Base-by-base conservation (phyloP, 2,329 filamentous ascomycete species). In the Pseudofabraea citricarpa region DNA sequence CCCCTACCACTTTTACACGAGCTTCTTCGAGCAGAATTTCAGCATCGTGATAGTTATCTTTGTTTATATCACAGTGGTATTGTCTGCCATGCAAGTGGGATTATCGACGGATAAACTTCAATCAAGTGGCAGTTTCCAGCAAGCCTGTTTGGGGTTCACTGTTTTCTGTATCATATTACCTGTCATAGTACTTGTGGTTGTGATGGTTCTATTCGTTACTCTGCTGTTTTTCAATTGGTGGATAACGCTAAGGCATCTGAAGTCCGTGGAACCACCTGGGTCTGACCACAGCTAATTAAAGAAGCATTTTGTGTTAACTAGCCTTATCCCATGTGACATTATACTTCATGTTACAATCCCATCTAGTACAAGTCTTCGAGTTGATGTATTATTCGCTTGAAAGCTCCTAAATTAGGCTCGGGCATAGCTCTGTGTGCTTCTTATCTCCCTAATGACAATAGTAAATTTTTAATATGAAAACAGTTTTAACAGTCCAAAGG, bases 1-100 rank as follows among this genome's bases (percentile, higher is more conserved):
- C 19, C 21, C 15, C 15, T 47, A 33, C 10, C 16, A 55, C 15
- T 40, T 56, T 36, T 76, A 73, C 51, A 49, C 54, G 3, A 54
- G 56, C 16, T 70, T 73, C 45, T 66, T 74, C 33, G 56, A 58
- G 10, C 57, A 68, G 24, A 70, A 73, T 46, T 64, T 73, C 18
- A 57, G 59, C 15, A 66, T 56, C 63, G 48, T 75, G 2, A 57
- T 67, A 1, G 56, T 62, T 7, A 52, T 63, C 2, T 63, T 66
- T 3, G 65, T 65, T 3, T 75, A 69, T 48, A 51, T 73, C 16
- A 65, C 63, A 29, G 50, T 76, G 13, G 59, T 73, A 15, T 58
- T 77, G 23, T 67, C 67, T 3, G 72, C 72, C 0, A 71, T 76
- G 68, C 72, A 76, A 55, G 68, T 74, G 10, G 70, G 68, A 1